A percentile compares a stretch with the other conserved stretches of the same genome.
Conservation (phyloP, 23 red algal genomes). For the Cyanidioschyzon merolae region DNA sequence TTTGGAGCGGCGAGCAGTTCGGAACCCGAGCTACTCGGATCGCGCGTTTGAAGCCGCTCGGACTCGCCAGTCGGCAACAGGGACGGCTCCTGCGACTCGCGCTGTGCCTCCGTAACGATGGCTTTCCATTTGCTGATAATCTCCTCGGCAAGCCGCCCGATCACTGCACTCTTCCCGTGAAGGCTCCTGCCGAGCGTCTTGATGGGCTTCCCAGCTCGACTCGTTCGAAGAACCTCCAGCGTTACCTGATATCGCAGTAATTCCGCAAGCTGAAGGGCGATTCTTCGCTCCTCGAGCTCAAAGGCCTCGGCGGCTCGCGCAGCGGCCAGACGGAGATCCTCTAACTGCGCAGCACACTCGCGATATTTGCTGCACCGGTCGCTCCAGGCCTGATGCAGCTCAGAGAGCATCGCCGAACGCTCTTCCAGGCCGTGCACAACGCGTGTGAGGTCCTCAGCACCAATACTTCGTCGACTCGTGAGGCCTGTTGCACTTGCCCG, state of each 20-base stretch:
- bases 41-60: background rate
- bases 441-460: background rate
- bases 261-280: conserved; percentile 5
- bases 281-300: background rate
- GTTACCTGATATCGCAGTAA: background rate
- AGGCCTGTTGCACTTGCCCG: background rate
- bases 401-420: background rate
- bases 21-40: background rate
- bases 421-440: background rate
- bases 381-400: background rate
- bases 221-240: conserved; percentile 1
- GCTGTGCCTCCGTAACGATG: background rate
- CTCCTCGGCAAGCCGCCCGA: background rate
- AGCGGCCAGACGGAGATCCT: background rate
- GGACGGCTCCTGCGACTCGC: background rate
- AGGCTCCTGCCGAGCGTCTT: background rate
- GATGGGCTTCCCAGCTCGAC: conserved; percentile 7
- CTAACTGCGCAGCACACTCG: background rate
- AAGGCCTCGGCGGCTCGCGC: background rate
- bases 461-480: background rate
- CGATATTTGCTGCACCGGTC: background rate
- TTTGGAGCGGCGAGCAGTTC: background rate
- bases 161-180: background rate
- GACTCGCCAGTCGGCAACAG: background rate
- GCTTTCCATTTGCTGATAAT: conserved; percentile 7